A percentile compares a stretch with the other conserved stretches of the same genome.
Conservation (phyloP, 2,329 filamentous ascomycete species). For the Zymoseptoria ardabiliae region DNA sequence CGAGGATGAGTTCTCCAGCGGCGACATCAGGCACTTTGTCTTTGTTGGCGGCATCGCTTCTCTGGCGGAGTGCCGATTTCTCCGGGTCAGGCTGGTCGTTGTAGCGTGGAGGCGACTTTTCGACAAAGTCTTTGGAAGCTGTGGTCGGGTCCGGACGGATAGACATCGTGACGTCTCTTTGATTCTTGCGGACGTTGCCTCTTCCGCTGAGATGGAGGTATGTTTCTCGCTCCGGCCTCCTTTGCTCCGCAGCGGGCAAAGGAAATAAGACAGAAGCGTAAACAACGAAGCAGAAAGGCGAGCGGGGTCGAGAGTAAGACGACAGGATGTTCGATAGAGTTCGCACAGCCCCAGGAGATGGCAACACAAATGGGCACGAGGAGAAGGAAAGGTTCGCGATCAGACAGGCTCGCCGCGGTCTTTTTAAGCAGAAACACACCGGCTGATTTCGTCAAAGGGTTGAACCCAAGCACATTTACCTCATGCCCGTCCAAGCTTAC, state of each 20-base stretch:
- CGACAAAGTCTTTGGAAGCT: not conserved
- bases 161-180: not conserved
- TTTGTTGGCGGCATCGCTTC: constrained; percentile 4
- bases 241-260: not conserved
- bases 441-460: not conserved
- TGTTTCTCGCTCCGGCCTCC: not conserved
- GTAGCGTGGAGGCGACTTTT: constrained; percentile 3
- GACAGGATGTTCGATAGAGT: not conserved
- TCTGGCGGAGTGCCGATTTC: constrained; percentile 5
- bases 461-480: not conserved
- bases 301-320: not conserved
- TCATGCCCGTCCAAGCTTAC: not conserved
- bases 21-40: constrained; percentile 17
- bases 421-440: not conserved
- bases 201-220: not conserved
- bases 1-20: constrained; percentile 18
- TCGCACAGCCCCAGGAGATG: not conserved
- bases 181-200: not conserved
- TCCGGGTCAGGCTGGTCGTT: constrained; percentile 1
- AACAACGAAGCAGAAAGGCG: not conserved
- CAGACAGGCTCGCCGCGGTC: not conserved
- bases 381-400: not conserved
- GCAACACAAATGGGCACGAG: not conserved
- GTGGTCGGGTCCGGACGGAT: not conserved
- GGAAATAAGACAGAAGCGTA: not conserved